Evolutionary conservation across 257 asterid species (phyloP).

Genomic region (Misopates orontium): DNA sequence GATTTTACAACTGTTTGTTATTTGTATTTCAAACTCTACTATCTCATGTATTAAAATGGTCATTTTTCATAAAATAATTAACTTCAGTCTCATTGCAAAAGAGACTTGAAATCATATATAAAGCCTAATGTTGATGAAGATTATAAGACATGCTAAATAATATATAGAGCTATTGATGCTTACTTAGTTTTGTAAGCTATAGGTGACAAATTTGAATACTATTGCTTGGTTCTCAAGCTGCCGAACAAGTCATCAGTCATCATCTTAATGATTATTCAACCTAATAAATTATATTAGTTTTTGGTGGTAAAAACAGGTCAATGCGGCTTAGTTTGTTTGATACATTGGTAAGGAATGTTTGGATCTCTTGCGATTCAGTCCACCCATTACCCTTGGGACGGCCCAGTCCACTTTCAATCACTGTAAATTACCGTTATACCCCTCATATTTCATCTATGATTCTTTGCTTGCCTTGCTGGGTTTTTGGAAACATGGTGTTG

Average conservation of each 20-base stretch:
- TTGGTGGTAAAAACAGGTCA: background rate
- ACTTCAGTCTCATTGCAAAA: too few species aligned
- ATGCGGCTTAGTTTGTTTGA: slow-evolving; percentile 57
- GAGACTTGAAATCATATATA: too few species aligned
- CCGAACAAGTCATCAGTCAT: slow-evolving; percentile 7
- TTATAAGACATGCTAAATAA: slow-evolving; percentile 12
- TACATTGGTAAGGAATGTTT: slow-evolving; percentile 36
- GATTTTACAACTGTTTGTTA: too few species aligned
- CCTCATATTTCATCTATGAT: slow-evolving; percentile 16
- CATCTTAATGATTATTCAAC: slow-evolving; percentile 17
- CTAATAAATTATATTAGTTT: background rate
- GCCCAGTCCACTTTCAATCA: slow-evolving; percentile 35
- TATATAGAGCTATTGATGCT: background rate
- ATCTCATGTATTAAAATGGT: too few species aligned
- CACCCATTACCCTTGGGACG: slow-evolving; percentile 57
- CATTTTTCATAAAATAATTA: too few species aligned
- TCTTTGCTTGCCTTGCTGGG: slow-evolving; percentile 34
- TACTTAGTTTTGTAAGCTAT: slow-evolving; percentile 6
- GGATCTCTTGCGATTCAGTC: slow-evolving; percentile 24
- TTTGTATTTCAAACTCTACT: too few species aligned
- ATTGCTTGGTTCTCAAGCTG: slow-evolving; percentile 6
- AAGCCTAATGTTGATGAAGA: background rate
- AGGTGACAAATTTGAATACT: slow-evolving; percentile 1
- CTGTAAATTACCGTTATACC: slow-evolving; percentile 28
- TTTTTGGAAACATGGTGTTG: slow-evolving; percentile 31